Conservation (phyloP, 1,284 basidiomycete species). For the Cronartium ribicola region DNA sequence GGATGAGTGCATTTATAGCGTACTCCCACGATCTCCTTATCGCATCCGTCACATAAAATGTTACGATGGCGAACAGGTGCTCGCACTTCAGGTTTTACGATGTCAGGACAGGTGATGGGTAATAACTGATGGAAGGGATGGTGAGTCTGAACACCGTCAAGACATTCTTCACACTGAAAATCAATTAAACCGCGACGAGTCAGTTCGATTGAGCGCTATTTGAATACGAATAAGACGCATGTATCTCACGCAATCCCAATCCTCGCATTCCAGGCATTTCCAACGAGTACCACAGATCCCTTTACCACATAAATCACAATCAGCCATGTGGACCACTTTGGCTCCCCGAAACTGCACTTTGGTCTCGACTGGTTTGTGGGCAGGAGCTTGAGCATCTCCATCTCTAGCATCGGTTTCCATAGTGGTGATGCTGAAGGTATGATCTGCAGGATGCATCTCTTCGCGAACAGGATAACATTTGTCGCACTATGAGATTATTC, state of each 20-base stretch:
- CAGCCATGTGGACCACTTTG: constrained; percentile 57
- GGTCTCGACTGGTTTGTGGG: neutral
- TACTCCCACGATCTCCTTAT: constrained; percentile 51
- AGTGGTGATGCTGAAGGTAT: constrained; percentile 5
- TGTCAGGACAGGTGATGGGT: constrained; percentile 33
- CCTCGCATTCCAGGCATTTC: constrained; percentile 56
- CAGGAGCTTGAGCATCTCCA: neutral
- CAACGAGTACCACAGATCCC: constrained; percentile 64
- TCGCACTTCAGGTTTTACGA: neutral
- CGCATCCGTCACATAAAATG: constrained; percentile 46
- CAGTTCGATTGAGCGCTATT: constrained; percentile 15
- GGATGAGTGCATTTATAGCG: constrained; percentile 71
- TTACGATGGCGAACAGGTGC: constrained; percentile 38
- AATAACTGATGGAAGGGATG: constrained; percentile 46
- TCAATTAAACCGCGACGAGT: no score
- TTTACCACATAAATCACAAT: constrained; percentile 65
- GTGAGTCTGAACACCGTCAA: constrained; percentile 22
- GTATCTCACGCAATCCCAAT: constrained; percentile 54
- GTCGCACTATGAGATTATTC: constrained; percentile 8
- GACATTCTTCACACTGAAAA: constrained; percentile 43
- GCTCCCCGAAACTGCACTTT: neutral
- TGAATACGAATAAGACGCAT: constrained; percentile 71
- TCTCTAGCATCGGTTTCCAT: neutral
- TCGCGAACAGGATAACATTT: constrained; percentile 12
- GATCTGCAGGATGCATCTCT: constrained; percentile 17